phyloP scores from a whole-genome alignment of 192 early-diverging fungal species.

The Linnemannia elongata region DNA sequence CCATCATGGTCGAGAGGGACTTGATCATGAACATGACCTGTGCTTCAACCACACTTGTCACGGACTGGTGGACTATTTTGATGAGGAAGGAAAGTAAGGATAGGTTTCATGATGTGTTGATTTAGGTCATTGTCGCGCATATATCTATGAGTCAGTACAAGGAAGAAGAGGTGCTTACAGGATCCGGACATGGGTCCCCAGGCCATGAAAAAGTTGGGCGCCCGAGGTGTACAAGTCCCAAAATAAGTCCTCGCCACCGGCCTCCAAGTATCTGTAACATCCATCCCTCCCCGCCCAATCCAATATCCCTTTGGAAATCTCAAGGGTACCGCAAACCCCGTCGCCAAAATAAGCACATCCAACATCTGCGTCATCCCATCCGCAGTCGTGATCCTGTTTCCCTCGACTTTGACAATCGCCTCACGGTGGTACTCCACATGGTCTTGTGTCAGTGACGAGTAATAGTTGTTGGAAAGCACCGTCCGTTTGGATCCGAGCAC shows the following conservation, averaged over 20 bases:
- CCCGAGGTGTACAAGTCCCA: constrained; percentile 3
- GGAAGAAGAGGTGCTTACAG: neutral
- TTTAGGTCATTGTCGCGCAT: no score
- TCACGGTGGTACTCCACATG: constrained; percentile 16
- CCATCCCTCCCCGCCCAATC: constrained; percentile 9
- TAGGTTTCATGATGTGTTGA: no score
- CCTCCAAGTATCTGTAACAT: neutral
- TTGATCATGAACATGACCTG: constrained; percentile 35
- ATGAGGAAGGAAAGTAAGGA: neutral
- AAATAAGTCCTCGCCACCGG: constrained; percentile 8
- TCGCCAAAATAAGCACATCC: constrained; percentile 24
- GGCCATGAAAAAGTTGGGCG: constrained; percentile 16
- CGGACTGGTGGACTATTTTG: constrained; percentile 2
- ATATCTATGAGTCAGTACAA: neutral
- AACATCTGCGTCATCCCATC: constrained; percentile 3
- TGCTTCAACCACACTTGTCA: neutral
- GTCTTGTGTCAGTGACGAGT: neutral
- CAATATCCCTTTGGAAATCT: constrained; percentile 1
- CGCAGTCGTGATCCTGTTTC: constrained; percentile 1
- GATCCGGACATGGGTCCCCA: constrained; percentile 22
- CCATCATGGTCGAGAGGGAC: constrained; percentile 17
- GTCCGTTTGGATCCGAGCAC: constrained; percentile 1
- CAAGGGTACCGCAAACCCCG: neutral
- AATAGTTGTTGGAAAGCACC: constrained; percentile 6
- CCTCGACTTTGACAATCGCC: neutral